Evolutionary conservation across 1,284 basidiomycete species (phyloP).

Genomic region (Leucoagaricus sp.): DNA sequence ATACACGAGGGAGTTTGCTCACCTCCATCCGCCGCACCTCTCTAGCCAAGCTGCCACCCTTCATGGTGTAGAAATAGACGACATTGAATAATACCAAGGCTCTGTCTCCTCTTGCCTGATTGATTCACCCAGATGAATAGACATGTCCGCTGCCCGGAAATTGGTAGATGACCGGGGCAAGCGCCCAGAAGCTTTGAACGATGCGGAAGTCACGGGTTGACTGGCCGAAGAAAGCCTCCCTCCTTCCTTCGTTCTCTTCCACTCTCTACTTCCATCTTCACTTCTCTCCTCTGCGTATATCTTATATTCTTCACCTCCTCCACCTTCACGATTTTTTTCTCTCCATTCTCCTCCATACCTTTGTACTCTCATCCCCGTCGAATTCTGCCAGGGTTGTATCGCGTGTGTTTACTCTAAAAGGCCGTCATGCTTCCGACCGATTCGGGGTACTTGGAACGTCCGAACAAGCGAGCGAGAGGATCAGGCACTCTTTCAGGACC

Average conservation of each 20-base stretch:
- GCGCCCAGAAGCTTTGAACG: constrained; percentile 13
- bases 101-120: not conserved
- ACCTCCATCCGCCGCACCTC: not conserved
- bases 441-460: constrained; percentile 5
- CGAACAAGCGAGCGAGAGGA: constrained; percentile 8
- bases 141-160: not conserved
- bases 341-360: not conserved
- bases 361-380: not conserved
- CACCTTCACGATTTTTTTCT: not conserved
- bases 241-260: constrained; percentile 7
- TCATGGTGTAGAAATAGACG: not conserved
- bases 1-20: constrained; percentile 1
- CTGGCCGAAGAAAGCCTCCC: not conserved
- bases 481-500: not conserved
- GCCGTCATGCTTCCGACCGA: constrained; percentile 12
- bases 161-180: not conserved
- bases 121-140: not conserved
- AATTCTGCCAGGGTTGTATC: not conserved
- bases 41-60: too few relatives aligned
- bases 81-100: not conserved
- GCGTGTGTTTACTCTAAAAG: not conserved
- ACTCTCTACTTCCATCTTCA: constrained; percentile 3
- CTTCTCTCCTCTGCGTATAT: not conserved
- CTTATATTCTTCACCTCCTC: not conserved
- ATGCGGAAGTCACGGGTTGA: constrained; percentile 17